These are phyloP conservation scores for Syzygium jambos DNA, from an alignment of 345 rosid species.

Conservation along the genomic window DNA sequence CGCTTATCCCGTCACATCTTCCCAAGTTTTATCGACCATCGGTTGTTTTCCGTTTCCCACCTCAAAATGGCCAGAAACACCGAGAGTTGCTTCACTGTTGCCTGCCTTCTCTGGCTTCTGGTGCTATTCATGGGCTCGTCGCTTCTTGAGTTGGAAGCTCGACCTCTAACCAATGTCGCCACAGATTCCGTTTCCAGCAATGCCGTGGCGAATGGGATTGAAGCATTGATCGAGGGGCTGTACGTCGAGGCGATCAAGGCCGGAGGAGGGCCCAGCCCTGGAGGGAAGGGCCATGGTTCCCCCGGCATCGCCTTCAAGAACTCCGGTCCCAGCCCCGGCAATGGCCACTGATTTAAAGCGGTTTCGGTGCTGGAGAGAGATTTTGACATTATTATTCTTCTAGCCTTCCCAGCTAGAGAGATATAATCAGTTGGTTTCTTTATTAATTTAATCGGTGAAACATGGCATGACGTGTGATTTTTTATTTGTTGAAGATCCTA, in stretches of 20 bases:
- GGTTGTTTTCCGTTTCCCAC: background rate
- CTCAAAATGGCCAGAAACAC: slow-evolving; percentile 10
- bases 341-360: slow-evolving; percentile 13
- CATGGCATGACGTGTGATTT: background rate
- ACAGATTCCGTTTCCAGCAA: background rate
- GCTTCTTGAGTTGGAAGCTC: slow-evolving; percentile 14
- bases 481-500: background rate
- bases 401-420: background rate
- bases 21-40: background rate
- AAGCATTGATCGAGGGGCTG: slow-evolving; percentile 3
- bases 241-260: slow-evolving; percentile 19
- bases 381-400: background rate
- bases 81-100: background rate
- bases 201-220: slow-evolving; percentile 2
- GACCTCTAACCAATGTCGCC: slow-evolving; percentile 12
- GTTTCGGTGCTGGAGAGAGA: background rate
- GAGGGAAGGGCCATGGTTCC: slow-evolving; percentile 6
- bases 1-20: background rate
- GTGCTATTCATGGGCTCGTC: slow-evolving; percentile 2
- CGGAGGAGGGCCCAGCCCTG: slow-evolving; percentile 22
- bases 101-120: background rate
- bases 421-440: background rate
- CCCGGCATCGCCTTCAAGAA: background rate
- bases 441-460: background rate
- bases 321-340: slow-evolving; percentile 17